Evolutionary conservation across 768 basidiomycete genomes (phyloP), one percentile per base, ranked within the genome.

Genomic region (Erythrobasidium yunnanense): DNA sequence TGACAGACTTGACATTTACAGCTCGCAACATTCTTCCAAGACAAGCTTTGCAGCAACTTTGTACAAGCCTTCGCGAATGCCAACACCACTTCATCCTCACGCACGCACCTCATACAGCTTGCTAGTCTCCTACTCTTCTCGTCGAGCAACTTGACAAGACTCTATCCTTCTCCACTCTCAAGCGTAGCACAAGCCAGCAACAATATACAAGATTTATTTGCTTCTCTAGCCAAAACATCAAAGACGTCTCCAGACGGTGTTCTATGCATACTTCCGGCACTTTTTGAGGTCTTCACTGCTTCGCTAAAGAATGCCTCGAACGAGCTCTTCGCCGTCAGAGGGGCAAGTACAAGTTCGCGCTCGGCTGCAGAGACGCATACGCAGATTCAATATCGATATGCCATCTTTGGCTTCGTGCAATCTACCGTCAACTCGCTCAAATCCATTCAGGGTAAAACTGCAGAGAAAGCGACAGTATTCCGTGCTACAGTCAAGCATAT

Each of bases 291-390:
- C n/a, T 58, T 29, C 18, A 25, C 25, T 25, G 22, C 35, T 13
- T 27, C 56, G 6, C 23, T 58, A 22, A 11, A n/a, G n/a, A 42
- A 11, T 11, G 38, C 38, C 17, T 13, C 56, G 38, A 25, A 33
- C 38, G 56, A 58, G 35, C 56, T 58, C 2, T 58, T 58, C 42
- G 56, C 56, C 13, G 13, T 8, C 17, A 51, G 22, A 51, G 38
- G 38, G 11, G 38, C 60, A 5, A 38, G 33, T 30, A 47, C 60
- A 8, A n/a, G 5, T 4, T 50, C 46, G 2, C 46, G 60, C 32
- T 63, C 60, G 46, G 60, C 60, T 8, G 49, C 49, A 4, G 60
- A 63, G 18, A 49, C 46, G 25, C 60, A 63, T 23, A 35, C 52
- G 27, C 60, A 63, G 33, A 49, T 30, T 6, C 32, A 32, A 23